Percentiles rank a stretch among this genome's conserved stretches.
Evolutionary conservation across 2,329 filamentous ascomycete genomes (phyloP).

Genomic region (Clarireedia paspali): DNA sequence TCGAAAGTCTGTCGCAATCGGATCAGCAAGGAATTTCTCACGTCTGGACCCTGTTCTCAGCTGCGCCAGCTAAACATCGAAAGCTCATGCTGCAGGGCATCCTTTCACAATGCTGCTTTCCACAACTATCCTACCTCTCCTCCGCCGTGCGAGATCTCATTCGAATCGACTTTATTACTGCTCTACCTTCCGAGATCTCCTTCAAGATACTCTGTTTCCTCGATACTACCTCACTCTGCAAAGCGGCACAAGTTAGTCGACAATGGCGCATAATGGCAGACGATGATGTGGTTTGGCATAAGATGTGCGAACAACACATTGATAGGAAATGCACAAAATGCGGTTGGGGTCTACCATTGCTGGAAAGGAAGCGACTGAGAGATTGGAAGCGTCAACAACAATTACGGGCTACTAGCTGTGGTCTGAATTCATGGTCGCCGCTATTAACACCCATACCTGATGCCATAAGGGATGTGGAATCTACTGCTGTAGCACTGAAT

Average conservation of each 20-base stretch:
- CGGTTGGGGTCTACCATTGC: constrained; percentile 83
- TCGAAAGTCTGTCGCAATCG: constrained; percentile 70
- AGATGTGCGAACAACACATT: constrained; percentile 97
- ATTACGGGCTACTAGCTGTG: constrained; percentile 54
- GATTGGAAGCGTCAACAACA: constrained; percentile 75
- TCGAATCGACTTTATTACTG: constrained; percentile 91
- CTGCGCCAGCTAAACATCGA: constrained; percentile 85
- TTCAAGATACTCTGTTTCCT: constrained; percentile 91
- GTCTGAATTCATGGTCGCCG: constrained; percentile 45
- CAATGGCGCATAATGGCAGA: constrained; percentile 88
- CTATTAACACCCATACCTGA: constrained; percentile 41
- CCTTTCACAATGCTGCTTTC: constrained; percentile 93
- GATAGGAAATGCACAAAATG: constrained; percentile 91
- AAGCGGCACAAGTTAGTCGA: constrained; percentile 87
- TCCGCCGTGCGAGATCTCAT: constrained; percentile 88
- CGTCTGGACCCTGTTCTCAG: constrained; percentile 96
- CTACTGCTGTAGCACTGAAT: constrained; percentile 12
- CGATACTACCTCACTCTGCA: constrained; percentile 90
- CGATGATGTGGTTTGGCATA: constrained; percentile 95
- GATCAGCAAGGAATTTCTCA: constrained; percentile 96
- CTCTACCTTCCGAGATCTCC: constrained; percentile 81
- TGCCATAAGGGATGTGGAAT: constrained; percentile 9
- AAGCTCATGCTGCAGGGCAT: constrained; percentile 96
- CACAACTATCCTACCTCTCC: constrained; percentile 88
- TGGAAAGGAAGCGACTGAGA: constrained; percentile 81